Percentiles rank a stretch among this genome's conserved stretches.
Conservation (phyloP, 2,329 filamentous ascomycete species). For the Cercospora zeina region DNA sequence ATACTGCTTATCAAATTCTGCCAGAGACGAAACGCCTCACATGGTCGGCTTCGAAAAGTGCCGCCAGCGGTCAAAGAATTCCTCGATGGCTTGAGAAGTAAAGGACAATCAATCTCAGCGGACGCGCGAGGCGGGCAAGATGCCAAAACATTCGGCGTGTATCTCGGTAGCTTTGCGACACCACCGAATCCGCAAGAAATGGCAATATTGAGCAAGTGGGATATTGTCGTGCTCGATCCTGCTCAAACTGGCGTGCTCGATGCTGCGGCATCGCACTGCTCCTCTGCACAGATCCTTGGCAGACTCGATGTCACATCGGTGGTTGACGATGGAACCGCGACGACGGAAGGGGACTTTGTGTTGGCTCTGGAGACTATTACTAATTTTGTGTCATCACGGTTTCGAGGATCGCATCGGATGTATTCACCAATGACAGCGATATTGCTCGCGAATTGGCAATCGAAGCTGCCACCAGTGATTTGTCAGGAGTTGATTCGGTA, state of each 20-base stretch:
- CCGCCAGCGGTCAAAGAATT: not conserved
- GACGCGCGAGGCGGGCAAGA: constrained; percentile 7
- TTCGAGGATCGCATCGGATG: constrained; percentile 35
- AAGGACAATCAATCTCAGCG: constrained; percentile 7
- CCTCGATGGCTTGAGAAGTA: not conserved
- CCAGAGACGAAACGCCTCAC: not conserved
- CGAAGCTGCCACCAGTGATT: constrained; percentile 36
- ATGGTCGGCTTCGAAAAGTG: not conserved
- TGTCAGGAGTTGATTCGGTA: constrained; percentile 40
- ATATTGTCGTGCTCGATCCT: constrained; percentile 34
- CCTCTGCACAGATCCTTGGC: constrained; percentile 30
- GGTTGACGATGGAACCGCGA: constrained; percentile 5
- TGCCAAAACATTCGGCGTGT: constrained; percentile 35
- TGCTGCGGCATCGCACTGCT: constrained; percentile 31
- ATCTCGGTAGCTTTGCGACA: constrained; percentile 33
- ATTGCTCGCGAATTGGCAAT: constrained; percentile 48
- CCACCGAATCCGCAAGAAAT: constrained; percentile 27
- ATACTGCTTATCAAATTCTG: not conserved
- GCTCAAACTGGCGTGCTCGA: constrained; percentile 27
- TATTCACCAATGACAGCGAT: constrained; percentile 45
- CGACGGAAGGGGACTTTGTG: not conserved
- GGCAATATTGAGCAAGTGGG: constrained; percentile 32
- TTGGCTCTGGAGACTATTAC: constrained; percentile 20
- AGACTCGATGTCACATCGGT: constrained; percentile 25
- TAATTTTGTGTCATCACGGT: constrained; percentile 20